Evolutionary conservation across 2,329 filamentous ascomycete species (phyloP), one percentile per base, ranked within the genome.

Genomic region (Aspergillus novoparasiticus): DNA sequence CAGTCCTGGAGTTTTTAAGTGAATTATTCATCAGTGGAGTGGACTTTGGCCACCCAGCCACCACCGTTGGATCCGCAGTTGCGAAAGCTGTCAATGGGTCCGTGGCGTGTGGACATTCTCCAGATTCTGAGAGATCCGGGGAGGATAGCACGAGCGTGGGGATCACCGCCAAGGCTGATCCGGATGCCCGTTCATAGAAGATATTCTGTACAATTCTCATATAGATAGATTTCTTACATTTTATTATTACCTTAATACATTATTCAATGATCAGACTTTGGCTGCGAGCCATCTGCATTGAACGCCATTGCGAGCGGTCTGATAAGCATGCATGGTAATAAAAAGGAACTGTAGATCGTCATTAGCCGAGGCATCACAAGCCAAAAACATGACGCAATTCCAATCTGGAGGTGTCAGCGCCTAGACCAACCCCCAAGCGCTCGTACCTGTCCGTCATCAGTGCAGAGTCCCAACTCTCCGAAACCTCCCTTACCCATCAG

Each of bases 1-100:
- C 93, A 0, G 88, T 86, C 16, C 80, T 99, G 53, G 95, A 99
- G 80, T 89, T 90, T 19, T 86, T 96, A 4, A 97, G 93, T 73
- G 91, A 92, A 72, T 78, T 91, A 55, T 92, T 97, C 68, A 91
- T 96, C 57, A 84, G 87, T 11, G 94, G 94, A 0, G 88, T 97
- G 19, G 88, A 93, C 70, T 89, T 80, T 64, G 74, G 67, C 8
- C 55, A 68, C 28, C 50, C 65, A 14, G 58, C 62, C 32, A 57
- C 61, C 16, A 63, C 66, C n/a, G 34, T 67, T 21, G 64, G 63
- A 57, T 59, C 66, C 30, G 62, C 68, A 23, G 65, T 72, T 30
- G 63, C 64, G 36, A 61, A 70, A 32, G 66, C 66, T 23, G 62
- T 73, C 10, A 67, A 66, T 34, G 69, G 72, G 23, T 58, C 62